Percentiles rank a stretch among this genome's conserved stretches.
These are phyloP conservation scores for Aspergillus oerlinghausenensis DNA, from an alignment of 2,329 filamentous ascomycete genomes.

Conservation along the genomic window DNA sequence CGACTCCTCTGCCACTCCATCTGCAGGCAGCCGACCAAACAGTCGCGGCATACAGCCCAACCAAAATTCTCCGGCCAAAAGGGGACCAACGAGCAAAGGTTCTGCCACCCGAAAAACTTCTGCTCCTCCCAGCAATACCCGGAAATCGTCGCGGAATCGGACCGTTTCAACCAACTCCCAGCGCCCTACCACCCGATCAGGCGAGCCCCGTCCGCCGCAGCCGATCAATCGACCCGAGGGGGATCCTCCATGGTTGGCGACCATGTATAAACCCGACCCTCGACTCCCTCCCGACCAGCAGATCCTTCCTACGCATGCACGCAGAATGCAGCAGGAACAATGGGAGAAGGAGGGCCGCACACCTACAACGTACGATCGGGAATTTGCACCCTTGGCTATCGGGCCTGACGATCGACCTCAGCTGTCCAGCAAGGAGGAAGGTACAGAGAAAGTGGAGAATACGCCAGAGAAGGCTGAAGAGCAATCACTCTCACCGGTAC, in stretches of 20 bases:
- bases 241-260: slow-evolving; percentile 91
- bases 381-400: slow-evolving; percentile 72
- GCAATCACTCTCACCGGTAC: slow-evolving; percentile 10
- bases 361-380: slow-evolving; percentile 77
- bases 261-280: slow-evolving; percentile 93
- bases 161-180: slow-evolving; percentile 33
- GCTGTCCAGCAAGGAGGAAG: slow-evolving; percentile 8
- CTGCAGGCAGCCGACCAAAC: slow-evolving; percentile 26
- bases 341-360: slow-evolving; percentile 91
- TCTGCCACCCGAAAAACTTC: slow-evolving; percentile 35
- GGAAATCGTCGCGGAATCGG: slow-evolving; percentile 36
- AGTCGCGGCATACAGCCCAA: slow-evolving; percentile 26
- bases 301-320: slow-evolving; percentile 88
- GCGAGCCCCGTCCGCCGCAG: slow-evolving; percentile 50
- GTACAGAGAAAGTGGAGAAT: slow-evolving; percentile 10
- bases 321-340: slow-evolving; percentile 84
- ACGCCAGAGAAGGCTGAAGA: slow-evolving; percentile 3
- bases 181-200: slow-evolving; percentile 61
- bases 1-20: slow-evolving; percentile 21
- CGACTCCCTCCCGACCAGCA: slow-evolving; percentile 92
- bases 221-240: slow-evolving; percentile 73
- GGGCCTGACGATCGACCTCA: slow-evolving; percentile 31
- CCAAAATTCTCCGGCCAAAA: slow-evolving; percentile 28
- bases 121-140: slow-evolving; percentile 29
- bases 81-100: slow-evolving; percentile 21